phyloP scores from a whole-genome alignment of 208 protist species.

The Leptomonas seymouri region DNA sequence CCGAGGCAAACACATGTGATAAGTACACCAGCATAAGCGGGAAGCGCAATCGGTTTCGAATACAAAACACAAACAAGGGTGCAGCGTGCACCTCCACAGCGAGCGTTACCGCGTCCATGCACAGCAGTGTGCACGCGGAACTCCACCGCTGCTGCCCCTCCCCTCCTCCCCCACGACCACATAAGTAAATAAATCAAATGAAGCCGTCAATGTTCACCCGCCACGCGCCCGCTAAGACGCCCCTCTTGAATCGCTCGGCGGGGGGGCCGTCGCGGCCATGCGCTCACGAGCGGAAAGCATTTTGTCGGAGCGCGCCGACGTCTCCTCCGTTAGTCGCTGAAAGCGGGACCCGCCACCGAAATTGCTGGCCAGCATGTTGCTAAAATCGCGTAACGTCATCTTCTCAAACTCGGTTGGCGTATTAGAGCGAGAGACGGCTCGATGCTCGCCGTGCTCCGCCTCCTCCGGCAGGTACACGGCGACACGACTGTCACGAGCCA shows the following conservation, averaged over 20 bases:
- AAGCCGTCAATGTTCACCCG: too few species aligned
- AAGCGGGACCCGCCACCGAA: constrained; percentile 85
- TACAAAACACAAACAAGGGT: too few species aligned
- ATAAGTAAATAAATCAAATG: too few species aligned
- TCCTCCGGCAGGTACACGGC: constrained; percentile 61
- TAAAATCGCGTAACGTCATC: constrained; percentile 67
- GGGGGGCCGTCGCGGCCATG: constrained; percentile 8
- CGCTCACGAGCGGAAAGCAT: constrained; percentile 44
- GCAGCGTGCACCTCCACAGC: too few species aligned
- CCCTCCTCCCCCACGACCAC: too few species aligned
- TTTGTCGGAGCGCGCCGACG: constrained; percentile 45
- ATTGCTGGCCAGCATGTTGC: constrained; percentile 59
- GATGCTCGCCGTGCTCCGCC: constrained; percentile 31
- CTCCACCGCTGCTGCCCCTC: too few species aligned
- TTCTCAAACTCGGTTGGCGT: constrained; percentile 39
- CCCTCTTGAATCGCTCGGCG: constrained; percentile 10
- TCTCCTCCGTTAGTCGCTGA: constrained; percentile 78
- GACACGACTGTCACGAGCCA: constrained; percentile 52
- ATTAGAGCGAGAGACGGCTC: background rate
- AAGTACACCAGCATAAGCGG: too few species aligned
- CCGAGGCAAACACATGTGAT: too few species aligned
- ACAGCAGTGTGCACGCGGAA: too few species aligned
- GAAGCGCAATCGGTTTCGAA: too few species aligned
- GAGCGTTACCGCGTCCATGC: too few species aligned
- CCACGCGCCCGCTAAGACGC: background rate